phyloP scores from a whole-genome alignment of 2,329 filamentous ascomycete species.

The Eurotiales sp. region DNA sequence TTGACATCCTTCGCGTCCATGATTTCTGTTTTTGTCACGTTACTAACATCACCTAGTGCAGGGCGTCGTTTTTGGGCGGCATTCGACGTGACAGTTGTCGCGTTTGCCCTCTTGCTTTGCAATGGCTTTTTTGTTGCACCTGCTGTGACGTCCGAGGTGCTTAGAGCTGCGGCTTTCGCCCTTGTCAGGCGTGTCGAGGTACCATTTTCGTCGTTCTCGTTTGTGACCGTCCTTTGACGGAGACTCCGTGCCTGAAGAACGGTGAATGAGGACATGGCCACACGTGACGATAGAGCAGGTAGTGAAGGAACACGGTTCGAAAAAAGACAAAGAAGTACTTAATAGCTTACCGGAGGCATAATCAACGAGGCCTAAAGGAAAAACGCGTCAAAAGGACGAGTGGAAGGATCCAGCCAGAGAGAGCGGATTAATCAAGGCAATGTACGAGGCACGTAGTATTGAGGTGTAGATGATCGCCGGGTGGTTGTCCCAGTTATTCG shows the following conservation, averaged over 20 bases:
- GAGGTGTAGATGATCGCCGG: constrained; percentile 20
- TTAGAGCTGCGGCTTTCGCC: constrained; percentile 77
- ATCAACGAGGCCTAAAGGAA: constrained; percentile 31
- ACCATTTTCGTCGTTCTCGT: constrained; percentile 93
- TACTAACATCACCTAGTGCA: constrained; percentile 91
- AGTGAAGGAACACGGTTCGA: not conserved
- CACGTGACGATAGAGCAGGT: constrained; percentile 9
- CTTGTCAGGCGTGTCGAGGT: constrained; percentile 80
- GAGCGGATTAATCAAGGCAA: constrained; percentile 14
- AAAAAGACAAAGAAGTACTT: constrained; percentile 6
- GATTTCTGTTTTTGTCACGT: constrained; percentile 69
- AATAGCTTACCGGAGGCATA: constrained; percentile 56
- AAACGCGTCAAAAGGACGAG: constrained; percentile 20
- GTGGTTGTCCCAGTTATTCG: constrained; percentile 24
- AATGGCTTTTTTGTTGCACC: constrained; percentile 64
- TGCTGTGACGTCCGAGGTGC: constrained; percentile 51
- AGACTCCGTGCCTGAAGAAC: constrained; percentile 61
- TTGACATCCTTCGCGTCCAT: constrained; percentile 64
- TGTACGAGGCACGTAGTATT: constrained; percentile 10
- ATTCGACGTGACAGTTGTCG: constrained; percentile 38
- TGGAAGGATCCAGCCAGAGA: constrained; percentile 22
- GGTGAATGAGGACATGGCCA: constrained; percentile 40
- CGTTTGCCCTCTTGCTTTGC: constrained; percentile 65
- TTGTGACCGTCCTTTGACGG: constrained; percentile 71
- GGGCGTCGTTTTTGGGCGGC: constrained; percentile 66